Conservation (phyloP, 2,329 filamentous ascomycete species). For the Talaromyces sp. region DNA sequence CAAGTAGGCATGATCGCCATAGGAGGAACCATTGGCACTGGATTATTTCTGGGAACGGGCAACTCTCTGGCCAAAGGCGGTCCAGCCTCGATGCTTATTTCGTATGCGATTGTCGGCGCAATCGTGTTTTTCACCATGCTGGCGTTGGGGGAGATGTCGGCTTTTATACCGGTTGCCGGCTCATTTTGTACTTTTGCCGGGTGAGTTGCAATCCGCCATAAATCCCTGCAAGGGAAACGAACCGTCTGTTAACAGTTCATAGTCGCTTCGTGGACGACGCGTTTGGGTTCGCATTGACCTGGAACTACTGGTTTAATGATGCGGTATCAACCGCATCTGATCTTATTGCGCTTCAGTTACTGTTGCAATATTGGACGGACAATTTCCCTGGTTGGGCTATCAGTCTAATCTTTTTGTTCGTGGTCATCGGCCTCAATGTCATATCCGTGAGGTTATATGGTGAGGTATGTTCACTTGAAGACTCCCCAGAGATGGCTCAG, state of each 20-base stretch:
- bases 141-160: slow-evolving; percentile 60
- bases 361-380: slow-evolving; percentile 59
- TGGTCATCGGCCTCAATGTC: slow-evolving; percentile 51
- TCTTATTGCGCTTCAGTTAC: slow-evolving; percentile 54
- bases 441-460: slow-evolving; percentile 52
- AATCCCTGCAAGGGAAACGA: neutral
- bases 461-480: slow-evolving; percentile 36
- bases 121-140: slow-evolving; percentile 79
- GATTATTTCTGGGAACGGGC: slow-evolving; percentile 39
- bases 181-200: slow-evolving; percentile 54
- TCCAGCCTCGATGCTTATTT: slow-evolving; percentile 41
- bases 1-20: slow-evolving; percentile 55
- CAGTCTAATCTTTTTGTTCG: slow-evolving; percentile 56
- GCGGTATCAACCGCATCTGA: slow-evolving; percentile 57
- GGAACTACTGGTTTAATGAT: slow-evolving; percentile 60
- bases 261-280: slow-evolving; percentile 43
- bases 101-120: slow-evolving; percentile 41
- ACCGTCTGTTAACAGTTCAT: neutral
- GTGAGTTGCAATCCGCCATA: slow-evolving; percentile 25
- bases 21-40: slow-evolving; percentile 41
- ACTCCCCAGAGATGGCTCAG: slow-evolving; percentile 2
- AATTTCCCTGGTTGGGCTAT: slow-evolving; percentile 60
- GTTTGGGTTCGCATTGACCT: slow-evolving; percentile 41
- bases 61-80: slow-evolving; percentile 30
- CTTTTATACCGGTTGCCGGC: slow-evolving; percentile 52